These are phyloP conservation scores for Ascosphaera pollenicola DNA, from an alignment of 2,329 filamentous ascomycete species.

Conservation along the genomic window DNA sequence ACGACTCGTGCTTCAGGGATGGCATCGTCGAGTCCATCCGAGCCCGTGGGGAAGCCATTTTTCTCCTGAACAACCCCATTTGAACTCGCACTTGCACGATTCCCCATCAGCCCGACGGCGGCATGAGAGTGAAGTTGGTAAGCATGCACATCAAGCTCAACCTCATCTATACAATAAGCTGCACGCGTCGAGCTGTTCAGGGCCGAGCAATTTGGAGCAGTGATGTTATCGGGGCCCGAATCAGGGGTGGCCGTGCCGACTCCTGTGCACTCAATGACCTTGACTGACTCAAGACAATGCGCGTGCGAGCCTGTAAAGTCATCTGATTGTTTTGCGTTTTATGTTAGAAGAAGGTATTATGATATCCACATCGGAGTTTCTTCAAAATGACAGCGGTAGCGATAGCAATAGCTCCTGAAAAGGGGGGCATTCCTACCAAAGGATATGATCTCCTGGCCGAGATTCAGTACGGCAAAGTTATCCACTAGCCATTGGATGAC, in stretches of 20 bases:
- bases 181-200: constrained; percentile 5
- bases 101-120: not conserved
- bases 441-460: constrained; percentile 13
- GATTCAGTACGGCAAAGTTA: constrained; percentile 13
- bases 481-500: constrained; percentile 16
- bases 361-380: too few species aligned
- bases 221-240: too few species aligned
- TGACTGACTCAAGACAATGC: constrained; percentile 13
- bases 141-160: constrained; percentile 21
- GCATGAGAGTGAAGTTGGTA: constrained; percentile 14
- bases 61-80: too few species aligned
- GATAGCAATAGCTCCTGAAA: not conserved
- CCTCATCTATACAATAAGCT: constrained; percentile 11
- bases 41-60: too few species aligned
- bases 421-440: constrained; percentile 9
- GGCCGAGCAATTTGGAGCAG: too few species aligned
- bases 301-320: constrained; percentile 8
- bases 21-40: constrained; percentile 7
- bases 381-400: not conserved
- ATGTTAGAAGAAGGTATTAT: too few species aligned
- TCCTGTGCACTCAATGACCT: constrained; percentile 19
- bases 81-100: not conserved
- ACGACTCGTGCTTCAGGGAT: constrained; percentile 13
- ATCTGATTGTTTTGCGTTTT: constrained; percentile 5
- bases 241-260: not conserved